Evolutionary conservation across 169 alveolate genomes (phyloP).

Genomic region (Cryptosporidium viatorum): DNA sequence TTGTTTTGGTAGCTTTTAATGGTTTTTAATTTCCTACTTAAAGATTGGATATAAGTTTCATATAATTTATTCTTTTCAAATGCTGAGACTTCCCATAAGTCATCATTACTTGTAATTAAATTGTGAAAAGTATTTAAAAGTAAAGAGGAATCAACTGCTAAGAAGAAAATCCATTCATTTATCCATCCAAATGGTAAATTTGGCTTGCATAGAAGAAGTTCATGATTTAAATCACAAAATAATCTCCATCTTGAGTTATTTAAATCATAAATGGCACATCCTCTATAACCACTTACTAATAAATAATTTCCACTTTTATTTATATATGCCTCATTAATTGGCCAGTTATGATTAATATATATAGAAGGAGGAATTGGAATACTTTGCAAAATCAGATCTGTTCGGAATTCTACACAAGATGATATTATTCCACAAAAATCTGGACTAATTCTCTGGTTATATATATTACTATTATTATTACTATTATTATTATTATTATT

Average conservation of each 20-base stretch:
- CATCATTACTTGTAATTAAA: conserved; percentile 22
- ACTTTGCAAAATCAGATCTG: background rate
- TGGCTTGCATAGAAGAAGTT: conserved; percentile 77
- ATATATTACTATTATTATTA: background rate
- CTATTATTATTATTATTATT: background rate
- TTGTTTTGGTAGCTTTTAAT: background rate
- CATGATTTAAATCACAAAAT: conserved; percentile 76
- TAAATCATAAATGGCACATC: conserved; percentile 77
- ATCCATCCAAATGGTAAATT: conserved; percentile 82
- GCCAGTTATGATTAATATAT: conserved; percentile 79
- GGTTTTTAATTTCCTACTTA: background rate
- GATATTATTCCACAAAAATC: conserved; percentile 1
- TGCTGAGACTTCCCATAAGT: conserved; percentile 42
- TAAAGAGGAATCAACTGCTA: conserved; percentile 37
- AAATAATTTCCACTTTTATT: conserved; percentile 72
- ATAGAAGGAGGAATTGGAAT: conserved; percentile 79
- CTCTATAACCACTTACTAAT: conserved; percentile 78
- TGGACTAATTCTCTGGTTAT: background rate
- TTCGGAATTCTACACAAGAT: background rate
- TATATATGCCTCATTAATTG: conserved; percentile 76
- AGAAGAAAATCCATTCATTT: conserved; percentile 76
- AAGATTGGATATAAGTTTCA: conserved; percentile 25
- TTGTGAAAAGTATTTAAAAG: conserved; percentile 38
- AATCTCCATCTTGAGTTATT: conserved; percentile 79
- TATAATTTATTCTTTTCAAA: conserved; percentile 40